phyloP scores from a whole-genome alignment of 2,329 filamentous ascomycete genomes.

The Chalara sp. region DNA sequence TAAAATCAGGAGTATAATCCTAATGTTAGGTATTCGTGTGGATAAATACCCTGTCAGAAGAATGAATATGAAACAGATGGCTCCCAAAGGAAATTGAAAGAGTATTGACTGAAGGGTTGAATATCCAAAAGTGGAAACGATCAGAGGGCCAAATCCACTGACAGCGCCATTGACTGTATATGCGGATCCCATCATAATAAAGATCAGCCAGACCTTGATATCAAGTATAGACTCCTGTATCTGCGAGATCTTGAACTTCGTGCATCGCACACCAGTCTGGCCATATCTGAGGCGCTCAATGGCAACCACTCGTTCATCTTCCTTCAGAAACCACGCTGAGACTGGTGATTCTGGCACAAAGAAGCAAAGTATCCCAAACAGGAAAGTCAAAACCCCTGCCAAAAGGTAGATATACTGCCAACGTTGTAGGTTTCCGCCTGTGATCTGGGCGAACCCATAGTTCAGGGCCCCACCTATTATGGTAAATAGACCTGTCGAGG shows the following conservation, averaged over 20 bases:
- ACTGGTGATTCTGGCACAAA: conserved; percentile 58
- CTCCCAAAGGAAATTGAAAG: conserved; percentile 69
- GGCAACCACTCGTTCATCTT: conserved; percentile 55
- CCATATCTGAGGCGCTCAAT: conserved; percentile 56
- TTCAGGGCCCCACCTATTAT: conserved; percentile 58
- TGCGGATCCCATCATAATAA: conserved; percentile 62
- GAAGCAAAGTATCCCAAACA: conserved; percentile 61
- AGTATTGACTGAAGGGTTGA: conserved; percentile 58
- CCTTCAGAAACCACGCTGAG: conserved; percentile 61
- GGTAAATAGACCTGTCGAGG: conserved; percentile 44
- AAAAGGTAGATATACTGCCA: conserved; percentile 71
- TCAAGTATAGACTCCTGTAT: conserved; percentile 52
- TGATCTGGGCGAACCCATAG: conserved; percentile 61
- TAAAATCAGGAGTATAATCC: conserved; percentile 56
- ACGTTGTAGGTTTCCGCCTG: conserved; percentile 41
- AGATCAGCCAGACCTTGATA: conserved; percentile 56
- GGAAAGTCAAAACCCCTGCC: conserved; percentile 54
- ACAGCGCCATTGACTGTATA: conserved; percentile 69
- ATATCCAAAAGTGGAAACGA: conserved; percentile 66
- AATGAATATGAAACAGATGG: conserved; percentile 60
- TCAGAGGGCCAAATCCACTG: conserved; percentile 63
- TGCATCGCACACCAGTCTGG: conserved; percentile 57
- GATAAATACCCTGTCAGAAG: conserved; percentile 59
- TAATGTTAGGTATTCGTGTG: conserved; percentile 52
- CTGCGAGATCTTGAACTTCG: conserved; percentile 52